Percentiles rank a stretch among this genome's conserved stretches.
These are phyloP conservation scores for Yamadazyma phyllophila DNA, from an alignment of 805 yeast species.

Conservation along the genomic window DNA sequence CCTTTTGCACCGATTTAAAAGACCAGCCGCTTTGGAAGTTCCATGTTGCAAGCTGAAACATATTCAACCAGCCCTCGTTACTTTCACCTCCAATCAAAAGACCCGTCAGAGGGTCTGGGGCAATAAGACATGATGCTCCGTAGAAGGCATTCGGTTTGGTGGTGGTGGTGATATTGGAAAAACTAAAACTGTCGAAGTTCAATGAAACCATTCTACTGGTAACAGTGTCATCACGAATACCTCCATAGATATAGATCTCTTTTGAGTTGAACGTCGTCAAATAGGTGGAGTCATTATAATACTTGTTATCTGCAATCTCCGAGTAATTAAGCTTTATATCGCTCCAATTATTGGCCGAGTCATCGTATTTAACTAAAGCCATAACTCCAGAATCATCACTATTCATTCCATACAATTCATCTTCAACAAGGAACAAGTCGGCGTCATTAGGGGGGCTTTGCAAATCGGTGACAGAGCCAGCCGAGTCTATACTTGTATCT, in stretches of 20 bases:
- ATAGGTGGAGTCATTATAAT: constrained; percentile 38
- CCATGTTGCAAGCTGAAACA: constrained; percentile 75
- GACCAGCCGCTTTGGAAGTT: constrained; percentile 68
- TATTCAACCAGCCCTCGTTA: constrained; percentile 61
- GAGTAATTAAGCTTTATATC: constrained; percentile 17
- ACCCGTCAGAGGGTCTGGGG: constrained; percentile 46
- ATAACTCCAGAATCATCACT: constrained; percentile 6
- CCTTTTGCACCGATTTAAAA: constrained; percentile 34
- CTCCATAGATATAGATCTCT: constrained; percentile 56
- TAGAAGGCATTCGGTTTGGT: constrained; percentile 57
- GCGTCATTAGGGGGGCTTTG: constrained; percentile 33
- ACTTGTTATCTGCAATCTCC: constrained; percentile 26
- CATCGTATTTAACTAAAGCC: constrained; percentile 8
- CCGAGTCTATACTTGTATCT: constrained; percentile 17
- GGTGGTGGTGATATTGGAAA: constrained; percentile 44
- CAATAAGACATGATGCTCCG: constrained; percentile 46
- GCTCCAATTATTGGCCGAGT: constrained; percentile 7
- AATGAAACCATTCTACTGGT: constrained; percentile 46
- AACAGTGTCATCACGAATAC: constrained; percentile 24
- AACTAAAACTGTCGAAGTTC: constrained; percentile 29
- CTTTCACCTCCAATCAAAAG: constrained; percentile 68
- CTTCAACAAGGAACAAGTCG: constrained; percentile 28
- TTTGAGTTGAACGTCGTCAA: constrained; percentile 37
- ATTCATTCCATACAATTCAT: constrained; percentile 25
- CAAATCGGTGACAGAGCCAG: constrained; percentile 18